Evolutionary conservation across 75 land plant genomes (phyloP).

Genomic region (Chamaecyparis obtusa): DNA sequence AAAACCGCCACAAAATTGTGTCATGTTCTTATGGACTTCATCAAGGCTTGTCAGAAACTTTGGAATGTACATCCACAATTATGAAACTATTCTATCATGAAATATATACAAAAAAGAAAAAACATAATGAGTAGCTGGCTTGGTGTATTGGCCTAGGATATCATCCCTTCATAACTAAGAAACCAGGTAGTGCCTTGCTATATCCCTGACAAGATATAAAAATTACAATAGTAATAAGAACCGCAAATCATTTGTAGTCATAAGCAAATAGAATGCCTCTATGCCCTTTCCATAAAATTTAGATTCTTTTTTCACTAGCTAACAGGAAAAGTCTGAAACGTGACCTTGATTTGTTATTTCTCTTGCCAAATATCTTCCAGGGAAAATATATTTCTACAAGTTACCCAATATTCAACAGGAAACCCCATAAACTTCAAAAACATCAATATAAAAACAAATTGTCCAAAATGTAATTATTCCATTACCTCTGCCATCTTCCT

Average conservation of each 20-base stretch:
- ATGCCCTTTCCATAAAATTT: neutral
- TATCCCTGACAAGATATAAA: neutral
- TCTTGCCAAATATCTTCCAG: neutral
- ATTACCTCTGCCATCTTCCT: slow-evolving; percentile 68
- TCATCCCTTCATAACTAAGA: neutral
- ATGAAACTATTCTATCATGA: neutral
- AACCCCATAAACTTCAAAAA: neutral
- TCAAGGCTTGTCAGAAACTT: neutral
- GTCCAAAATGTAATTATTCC: neutral
- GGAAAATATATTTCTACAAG: neutral
- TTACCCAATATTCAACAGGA: neutral
- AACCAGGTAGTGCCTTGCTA: neutral
- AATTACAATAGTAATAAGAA: neutral
- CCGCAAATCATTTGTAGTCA: neutral
- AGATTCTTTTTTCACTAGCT: neutral
- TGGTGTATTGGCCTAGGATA: neutral
- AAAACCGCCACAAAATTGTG: too few species aligned
- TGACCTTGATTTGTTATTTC: neutral
- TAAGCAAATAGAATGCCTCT: neutral
- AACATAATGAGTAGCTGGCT: neutral
- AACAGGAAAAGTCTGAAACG: neutral
- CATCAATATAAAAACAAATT: neutral
- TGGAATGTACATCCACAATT: neutral
- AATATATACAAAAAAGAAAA: neutral
- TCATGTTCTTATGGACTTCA: neutral